These are phyloP conservation scores for Chlorella ohadii DNA, from an alignment of 139 green algal species.

Conservation along the genomic window DNA sequence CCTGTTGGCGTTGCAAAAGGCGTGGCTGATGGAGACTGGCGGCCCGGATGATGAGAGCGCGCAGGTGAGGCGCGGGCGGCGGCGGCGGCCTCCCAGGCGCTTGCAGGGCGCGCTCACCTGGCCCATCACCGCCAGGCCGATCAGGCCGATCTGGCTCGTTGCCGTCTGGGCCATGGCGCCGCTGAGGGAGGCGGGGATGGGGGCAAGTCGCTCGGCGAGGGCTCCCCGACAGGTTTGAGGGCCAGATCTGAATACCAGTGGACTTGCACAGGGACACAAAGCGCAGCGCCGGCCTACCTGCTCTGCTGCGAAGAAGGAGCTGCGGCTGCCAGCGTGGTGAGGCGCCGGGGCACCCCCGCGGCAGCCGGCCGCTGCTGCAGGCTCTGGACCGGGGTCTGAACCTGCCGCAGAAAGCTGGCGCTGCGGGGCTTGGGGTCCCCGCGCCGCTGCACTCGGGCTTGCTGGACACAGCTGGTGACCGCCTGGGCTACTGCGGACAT, in stretches of 20 bases:
- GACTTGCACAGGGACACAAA: too few species aligned
- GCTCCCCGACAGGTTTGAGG: too few species aligned
- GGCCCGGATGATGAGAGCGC: not conserved
- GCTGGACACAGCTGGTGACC: too few species aligned
- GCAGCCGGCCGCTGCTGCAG: too few species aligned
- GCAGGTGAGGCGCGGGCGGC: not conserved
- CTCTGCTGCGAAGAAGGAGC: not conserved
- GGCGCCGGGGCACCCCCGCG: too few species aligned
- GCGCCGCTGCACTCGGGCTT: too few species aligned
- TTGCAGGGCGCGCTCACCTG: slow-evolving; percentile 62
- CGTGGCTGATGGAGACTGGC: not conserved
- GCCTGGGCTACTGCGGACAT: too few species aligned
- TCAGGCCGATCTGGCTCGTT: slow-evolving; percentile 86
- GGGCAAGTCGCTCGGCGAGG: not conserved
- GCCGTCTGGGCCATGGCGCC: slow-evolving; percentile 2
- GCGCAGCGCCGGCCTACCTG: not conserved
- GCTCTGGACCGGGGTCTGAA: too few species aligned
- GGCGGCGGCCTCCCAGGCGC: not conserved
- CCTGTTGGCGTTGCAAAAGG: too few species aligned
- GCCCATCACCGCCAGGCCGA: slow-evolving; percentile 98
- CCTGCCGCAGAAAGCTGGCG: too few species aligned
- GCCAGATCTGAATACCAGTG: too few species aligned
- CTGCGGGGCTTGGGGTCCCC: too few species aligned
- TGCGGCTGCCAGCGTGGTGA: not conserved
- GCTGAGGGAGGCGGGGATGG: not conserved